Conservation (phyloP, 768 basidiomycete genomes). For the Amanita pseudoporphyria region DNA sequence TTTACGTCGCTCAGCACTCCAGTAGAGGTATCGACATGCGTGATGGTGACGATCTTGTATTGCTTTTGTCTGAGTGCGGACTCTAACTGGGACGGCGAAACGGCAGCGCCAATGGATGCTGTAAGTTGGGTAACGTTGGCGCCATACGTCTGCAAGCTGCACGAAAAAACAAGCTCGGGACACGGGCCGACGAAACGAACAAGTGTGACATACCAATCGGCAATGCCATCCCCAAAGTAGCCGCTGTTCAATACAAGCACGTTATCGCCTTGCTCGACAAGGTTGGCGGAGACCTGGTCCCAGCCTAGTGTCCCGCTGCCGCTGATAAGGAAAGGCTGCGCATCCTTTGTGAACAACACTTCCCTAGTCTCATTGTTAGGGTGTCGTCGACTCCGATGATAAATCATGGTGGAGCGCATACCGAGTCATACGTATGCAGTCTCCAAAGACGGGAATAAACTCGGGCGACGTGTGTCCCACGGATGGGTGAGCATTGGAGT, state of each 20-base stretch:
- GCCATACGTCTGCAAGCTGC: conserved; percentile 78
- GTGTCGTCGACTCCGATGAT: neutral
- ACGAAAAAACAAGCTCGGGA: neutral
- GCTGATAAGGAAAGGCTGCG: conserved; percentile 88
- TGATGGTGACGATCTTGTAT: conserved; percentile 87
- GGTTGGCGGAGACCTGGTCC: conserved; percentile 92
- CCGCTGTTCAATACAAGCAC: conserved; percentile 83
- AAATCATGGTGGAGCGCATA: conserved; percentile 17
- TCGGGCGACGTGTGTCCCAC: conserved; percentile 85
- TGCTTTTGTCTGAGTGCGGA: conserved; percentile 64
- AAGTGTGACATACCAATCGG: conserved; percentile 56
- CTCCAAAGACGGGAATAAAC: conserved; percentile 82
- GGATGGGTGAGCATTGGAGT: conserved; percentile 85
- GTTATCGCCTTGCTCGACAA: conserved; percentile 73
- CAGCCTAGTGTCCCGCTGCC: conserved; percentile 96
- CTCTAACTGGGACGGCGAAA: conserved; percentile 50
- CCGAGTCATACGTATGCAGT: conserved; percentile 82
- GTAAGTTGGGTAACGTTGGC: conserved; percentile 78
- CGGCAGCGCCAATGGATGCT: conserved; percentile 75
- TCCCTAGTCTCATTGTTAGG: conserved; percentile 30
- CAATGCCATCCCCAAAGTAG: conserved; percentile 90
- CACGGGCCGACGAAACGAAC: neutral
- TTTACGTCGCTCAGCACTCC: conserved; percentile 82
- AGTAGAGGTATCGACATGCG: conserved; percentile 92
- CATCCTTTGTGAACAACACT: conserved; percentile 67